Conservation (phyloP, 192 early-diverging fungal species). For the Mortierella claussenii region DNA sequence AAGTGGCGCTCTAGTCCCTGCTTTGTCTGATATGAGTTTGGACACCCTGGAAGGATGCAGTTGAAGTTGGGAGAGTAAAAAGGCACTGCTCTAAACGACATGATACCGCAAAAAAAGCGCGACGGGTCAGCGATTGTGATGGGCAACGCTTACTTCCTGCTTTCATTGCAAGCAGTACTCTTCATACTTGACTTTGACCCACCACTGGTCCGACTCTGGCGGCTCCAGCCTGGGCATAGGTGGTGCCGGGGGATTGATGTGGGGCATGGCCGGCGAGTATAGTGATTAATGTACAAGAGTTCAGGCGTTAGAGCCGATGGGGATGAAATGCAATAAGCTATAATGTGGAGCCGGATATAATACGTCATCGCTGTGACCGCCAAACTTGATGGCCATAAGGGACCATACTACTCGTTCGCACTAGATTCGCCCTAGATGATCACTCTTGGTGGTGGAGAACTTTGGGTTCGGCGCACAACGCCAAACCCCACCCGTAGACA, state of each 20-base stretch:
- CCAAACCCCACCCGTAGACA: constrained; percentile 11
- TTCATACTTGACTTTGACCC: constrained; percentile 45
- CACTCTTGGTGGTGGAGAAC: constrained; percentile 9
- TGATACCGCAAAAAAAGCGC: not conserved
- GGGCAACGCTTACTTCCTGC: not conserved
- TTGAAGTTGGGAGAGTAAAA: constrained; percentile 23
- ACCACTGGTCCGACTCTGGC: constrained; percentile 23
- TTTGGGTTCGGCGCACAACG: constrained; percentile 16
- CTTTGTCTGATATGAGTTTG: constrained; percentile 48
- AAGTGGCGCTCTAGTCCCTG: constrained; percentile 51
- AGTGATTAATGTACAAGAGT: too few relatives aligned
- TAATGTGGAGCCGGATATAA: not conserved
- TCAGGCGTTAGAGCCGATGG: not conserved
- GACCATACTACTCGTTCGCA: not conserved
- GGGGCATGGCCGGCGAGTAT: too few relatives aligned
- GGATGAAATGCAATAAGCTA: not conserved
- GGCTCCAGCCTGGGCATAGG: constrained; percentile 13
- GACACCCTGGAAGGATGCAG: constrained; percentile 42
- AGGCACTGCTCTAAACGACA: constrained; percentile 17
- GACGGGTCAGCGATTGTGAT: not conserved
- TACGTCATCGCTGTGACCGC: too few relatives aligned
- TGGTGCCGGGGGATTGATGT: constrained; percentile 24
- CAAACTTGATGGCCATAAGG: not conserved
- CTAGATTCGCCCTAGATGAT: constrained; percentile 9
- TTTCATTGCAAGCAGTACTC: not conserved